A percentile compares a stretch with the other conserved stretches of the same genome.
phyloP scores from a whole-genome alignment of 441 rosid species.

The Gossypium laxum region DNA sequence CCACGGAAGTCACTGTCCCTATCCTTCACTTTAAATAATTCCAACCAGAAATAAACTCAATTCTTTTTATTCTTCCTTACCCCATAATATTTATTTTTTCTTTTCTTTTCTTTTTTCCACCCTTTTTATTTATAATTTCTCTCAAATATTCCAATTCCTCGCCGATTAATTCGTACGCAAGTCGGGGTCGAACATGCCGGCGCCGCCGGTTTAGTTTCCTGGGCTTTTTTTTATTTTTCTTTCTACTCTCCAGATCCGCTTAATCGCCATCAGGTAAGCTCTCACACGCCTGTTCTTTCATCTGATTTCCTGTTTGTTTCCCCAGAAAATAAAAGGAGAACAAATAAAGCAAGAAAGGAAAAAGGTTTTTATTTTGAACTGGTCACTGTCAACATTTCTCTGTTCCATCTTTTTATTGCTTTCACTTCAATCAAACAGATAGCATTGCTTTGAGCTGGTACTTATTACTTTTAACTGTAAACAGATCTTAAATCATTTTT shows the following conservation, averaged over 20 bases:
- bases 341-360: neutral
- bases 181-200: slow-evolving; percentile 21
- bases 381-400: neutral
- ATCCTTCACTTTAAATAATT: slow-evolving; percentile 26
- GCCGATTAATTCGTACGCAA: slow-evolving; percentile 25
- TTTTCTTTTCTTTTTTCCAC: neutral
- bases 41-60: slow-evolving; percentile 13
- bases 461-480: slow-evolving; percentile 11
- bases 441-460: neutral
- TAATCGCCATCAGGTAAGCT: slow-evolving; percentile 23
- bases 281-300: neutral
- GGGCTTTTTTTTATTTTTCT: neutral
- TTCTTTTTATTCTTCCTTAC: neutral
- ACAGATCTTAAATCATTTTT: slow-evolving; percentile 11
- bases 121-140: neutral
- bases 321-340: slow-evolving; percentile 8
- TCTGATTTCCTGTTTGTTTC: slow-evolving; percentile 20
- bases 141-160: slow-evolving; percentile 18
- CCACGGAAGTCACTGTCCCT: slow-evolving; percentile 27
- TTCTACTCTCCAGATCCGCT: slow-evolving; percentile 26
- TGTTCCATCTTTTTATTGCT: neutral
- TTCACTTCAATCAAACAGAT: slow-evolving; percentile 4
- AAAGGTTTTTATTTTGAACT: neutral
- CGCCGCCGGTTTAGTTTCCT: slow-evolving; percentile 30
- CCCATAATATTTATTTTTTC: neutral